Evolutionary conservation across 1,284 basidiomycete genomes (phyloP), one percentile per base, ranked within the genome.

Genomic region (Trichosporon coremiiforme): DNA sequence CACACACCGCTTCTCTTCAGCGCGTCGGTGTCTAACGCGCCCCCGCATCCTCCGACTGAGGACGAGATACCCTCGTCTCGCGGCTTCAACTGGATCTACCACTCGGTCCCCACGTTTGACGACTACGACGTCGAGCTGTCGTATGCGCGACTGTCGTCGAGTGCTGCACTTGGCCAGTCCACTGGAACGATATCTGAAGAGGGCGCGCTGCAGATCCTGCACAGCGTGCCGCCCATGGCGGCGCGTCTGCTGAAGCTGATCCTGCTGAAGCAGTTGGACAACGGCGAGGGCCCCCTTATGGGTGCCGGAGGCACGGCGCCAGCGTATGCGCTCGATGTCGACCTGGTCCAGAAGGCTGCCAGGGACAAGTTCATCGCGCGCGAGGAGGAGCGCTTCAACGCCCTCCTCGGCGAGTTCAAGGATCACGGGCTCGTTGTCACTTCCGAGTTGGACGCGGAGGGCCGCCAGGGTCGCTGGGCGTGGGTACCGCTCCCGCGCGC

Each of bases 401-500:
- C 93, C 8, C 85, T 95, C 36, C 84, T 97, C 65, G 90, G 89
- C 29, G 95, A 98, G 83, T 97, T 95, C 81, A 88, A 88, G 76
- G 95, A 98, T 80, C 95, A 98, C 77, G 89, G 89, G 1, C 80
- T 97, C 75, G 89, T 97, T 15, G 85, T 92, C 17, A 83, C 85
- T 17, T 85, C 86, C 7, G 71, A 71, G n/a, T 64, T 76, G 78
- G 74, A 84, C 80, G 71, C 77, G 72, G 71, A 84, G 35, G 78
- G 79, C 8, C 75, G 80, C 7, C 74, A 71, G 5, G 79, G 76
- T 6, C 77, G 87, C 64, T 85, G 88, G 77, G 84, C 94, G 50
- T 95, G 93, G 93, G 90, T 95, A 75, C 92, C 92, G 0, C 79
- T 95, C 73, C 86, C 90, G 70, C 90, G 89, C 78, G 90, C 92